Conservation (phyloP, 2,329 filamentous ascomycete genomes). For the Esteya vermicola region DNA sequence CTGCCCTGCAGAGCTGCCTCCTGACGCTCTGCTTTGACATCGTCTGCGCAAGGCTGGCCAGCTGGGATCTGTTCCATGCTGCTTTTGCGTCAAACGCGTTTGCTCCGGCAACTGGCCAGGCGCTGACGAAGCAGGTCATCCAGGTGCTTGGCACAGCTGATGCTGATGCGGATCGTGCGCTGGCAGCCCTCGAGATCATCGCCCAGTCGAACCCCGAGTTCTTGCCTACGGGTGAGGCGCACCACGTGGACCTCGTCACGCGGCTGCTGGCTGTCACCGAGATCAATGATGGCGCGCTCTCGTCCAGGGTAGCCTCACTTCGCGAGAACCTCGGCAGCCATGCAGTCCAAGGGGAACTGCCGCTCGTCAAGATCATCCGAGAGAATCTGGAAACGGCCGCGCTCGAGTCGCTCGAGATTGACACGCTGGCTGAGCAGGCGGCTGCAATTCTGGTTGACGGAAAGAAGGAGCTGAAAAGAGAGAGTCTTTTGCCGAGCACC, state of each 20-base stretch:
- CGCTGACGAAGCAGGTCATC: constrained; percentile 16
- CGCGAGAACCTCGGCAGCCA: constrained; percentile 31
- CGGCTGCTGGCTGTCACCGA: constrained; percentile 41
- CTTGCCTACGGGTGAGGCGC: constrained; percentile 27
- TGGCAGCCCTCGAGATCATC: constrained; percentile 34
- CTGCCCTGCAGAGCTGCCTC: constrained; percentile 32
- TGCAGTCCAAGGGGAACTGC: constrained; percentile 24
- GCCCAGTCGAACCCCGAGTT: constrained; percentile 28
- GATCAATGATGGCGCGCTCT: constrained; percentile 22
- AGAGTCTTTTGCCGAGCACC: constrained; percentile 47
- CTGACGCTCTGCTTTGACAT: constrained; percentile 24
- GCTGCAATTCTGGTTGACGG: constrained; percentile 22
- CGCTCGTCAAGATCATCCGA: constrained; percentile 37
- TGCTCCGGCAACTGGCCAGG: constrained; percentile 17
- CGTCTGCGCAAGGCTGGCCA: constrained; percentile 17
- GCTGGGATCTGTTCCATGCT: constrained; percentile 33
- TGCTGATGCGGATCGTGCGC: constrained; percentile 14
- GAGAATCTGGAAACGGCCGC: constrained; percentile 36
- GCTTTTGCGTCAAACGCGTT: constrained; percentile 29
- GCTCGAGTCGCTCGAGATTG: constrained; percentile 35
- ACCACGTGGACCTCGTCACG: constrained; percentile 35
- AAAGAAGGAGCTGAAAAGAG: constrained; percentile 12
- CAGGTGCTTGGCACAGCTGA: constrained; percentile 10
- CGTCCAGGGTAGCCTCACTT: constrained; percentile 26
- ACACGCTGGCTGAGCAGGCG: constrained; percentile 38